Evolutionary conservation across 441 rosid species (phyloP), one percentile per base, ranked within the genome.

Genomic region (Arabidopsis hybrid): DNA sequence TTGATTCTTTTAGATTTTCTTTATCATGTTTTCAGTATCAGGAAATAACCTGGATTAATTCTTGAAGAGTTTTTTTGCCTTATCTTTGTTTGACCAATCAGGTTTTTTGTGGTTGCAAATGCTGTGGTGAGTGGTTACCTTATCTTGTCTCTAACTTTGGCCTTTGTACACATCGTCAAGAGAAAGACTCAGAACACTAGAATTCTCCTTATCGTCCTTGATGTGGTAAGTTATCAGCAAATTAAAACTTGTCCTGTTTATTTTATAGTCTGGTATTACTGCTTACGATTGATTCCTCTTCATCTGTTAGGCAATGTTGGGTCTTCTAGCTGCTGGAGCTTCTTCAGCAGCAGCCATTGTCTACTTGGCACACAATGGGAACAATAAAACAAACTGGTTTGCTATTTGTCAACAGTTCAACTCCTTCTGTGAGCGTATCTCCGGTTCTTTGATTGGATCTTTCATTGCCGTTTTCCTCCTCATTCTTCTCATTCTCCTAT

Each of bases 391-490:
- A 38, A 87, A 85, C 72, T 87, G 93, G 91, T 79, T 81, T 55
- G 67, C 88, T n/a, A 68, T 89, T 62, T 89, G 90, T 81, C 85
- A 85, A 62, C 91, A 89, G 42, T 85, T 82, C 71, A 82, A 82
- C 47, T 81, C 91, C 14, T 87, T 89, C 76, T 89, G 93, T 59
- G 67, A 83, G 72, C 87, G 87, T 34, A 79, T 71, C 59, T 85
- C 90, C 1, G 86, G 88, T 2, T 84, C 90, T 67, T 74, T 87
- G 71, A 81, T 87, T 14, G 93, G 93, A 69, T 89, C 93, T n/a
- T 85, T 83, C 57, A 76, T 71, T 5, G 80, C 59, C 10, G 83
- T 74, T 59, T 4, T 65, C 68, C 11, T 87, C 62, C 43, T 85
- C 51, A 69, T 77, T 13, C 60, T 86, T 36, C 74, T 85, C 35